Evolutionary conservation across 2,329 filamentous ascomycete species (phyloP), one percentile per base, ranked within the genome.

Genomic region (Mycosphaerella sp.): DNA sequence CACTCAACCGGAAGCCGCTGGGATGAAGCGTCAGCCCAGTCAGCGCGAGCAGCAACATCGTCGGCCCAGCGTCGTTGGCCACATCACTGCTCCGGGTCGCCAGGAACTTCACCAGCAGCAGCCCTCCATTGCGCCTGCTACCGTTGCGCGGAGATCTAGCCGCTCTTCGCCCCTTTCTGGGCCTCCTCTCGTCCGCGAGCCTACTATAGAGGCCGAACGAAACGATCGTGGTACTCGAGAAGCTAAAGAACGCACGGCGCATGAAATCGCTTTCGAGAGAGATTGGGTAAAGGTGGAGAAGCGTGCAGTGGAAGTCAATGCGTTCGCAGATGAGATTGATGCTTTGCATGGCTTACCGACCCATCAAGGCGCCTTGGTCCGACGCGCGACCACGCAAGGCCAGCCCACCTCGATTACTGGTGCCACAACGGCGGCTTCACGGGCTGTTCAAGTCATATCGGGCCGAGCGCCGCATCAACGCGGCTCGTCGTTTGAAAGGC

Each of bases 221-320:
- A 46, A 57, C 9, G 57, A 57, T 21, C 56, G 57, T 21, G 53
- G 56, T 35, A 67, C 66, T 7, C 67, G 71, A 30, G 72, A 74
- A 44, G 77, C 77, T 44, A 75, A 76, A 36, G 82, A 86, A 58
- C 77, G 78, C 41, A 86, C 85, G 3, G 89, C 87, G 2, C 87
- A 95, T 62, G 91, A 97, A 58, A 83, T 94, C 43, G 87, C 87
- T 1, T 86, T 95, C 61, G 90, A 95, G 66, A 82, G 91, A 58
- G 93, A 97, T 59, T 98, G 97, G 63, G 91, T 98, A 16, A 78
- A 97, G 21, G 88, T 98, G 10, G 93, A 98, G 72, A 95, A 96
- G 73, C 84, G 86, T 58, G 86, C 89, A 16, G 90, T 98, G 9
- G 91, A 97, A 68, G 91, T 98, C 44, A 97, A 98, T 68, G 93